Percentiles rank a stretch among this genome's conserved stretches.
Evolutionary conservation across 2,329 filamentous ascomycete genomes (phyloP).

Genomic region (Alternaria gansuensis): DNA sequence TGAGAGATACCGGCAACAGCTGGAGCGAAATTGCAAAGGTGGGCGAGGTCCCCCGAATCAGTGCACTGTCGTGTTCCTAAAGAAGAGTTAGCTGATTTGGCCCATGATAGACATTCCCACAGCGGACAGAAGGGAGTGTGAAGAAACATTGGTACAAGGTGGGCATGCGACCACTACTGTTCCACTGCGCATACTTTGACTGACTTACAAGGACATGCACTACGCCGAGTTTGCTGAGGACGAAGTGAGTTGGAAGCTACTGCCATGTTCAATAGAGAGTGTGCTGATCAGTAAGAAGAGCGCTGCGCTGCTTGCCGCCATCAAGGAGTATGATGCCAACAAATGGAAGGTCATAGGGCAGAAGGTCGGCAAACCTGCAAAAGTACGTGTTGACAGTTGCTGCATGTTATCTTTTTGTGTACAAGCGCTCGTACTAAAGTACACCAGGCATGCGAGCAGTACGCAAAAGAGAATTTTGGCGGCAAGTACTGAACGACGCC

Average conservation of each 20-base stretch:
- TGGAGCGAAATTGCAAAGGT: conserved; percentile 99
- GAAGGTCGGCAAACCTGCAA: conserved; percentile 97
- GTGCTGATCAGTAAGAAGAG: conserved; percentile 63
- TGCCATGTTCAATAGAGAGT: conserved; percentile 17
- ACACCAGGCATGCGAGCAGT: conserved; percentile 81
- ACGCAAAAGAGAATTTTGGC: conserved; percentile 93
- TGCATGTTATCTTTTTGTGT: conserved; percentile 6
- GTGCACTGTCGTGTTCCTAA: background rate
- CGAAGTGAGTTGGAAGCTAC: conserved; percentile 69
- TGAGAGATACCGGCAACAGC: conserved; percentile 91
- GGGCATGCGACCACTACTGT: conserved; percentile 37
- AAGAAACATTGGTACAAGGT: conserved; percentile 99
- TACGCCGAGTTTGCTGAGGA: conserved; percentile 98
- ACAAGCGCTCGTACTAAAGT: conserved; percentile 26
- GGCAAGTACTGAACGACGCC: conserved; percentile 57
- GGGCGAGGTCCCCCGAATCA: conserved; percentile 4
- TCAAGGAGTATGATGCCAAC: conserved; percentile 98
- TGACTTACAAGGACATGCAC: conserved; percentile 83
- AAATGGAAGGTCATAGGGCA: conserved; percentile 98
- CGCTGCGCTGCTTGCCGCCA: conserved; percentile 83
- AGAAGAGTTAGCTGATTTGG: conserved; percentile 30
- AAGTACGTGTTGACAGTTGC: conserved; percentile 64
- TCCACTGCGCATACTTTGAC: conserved; percentile 27
- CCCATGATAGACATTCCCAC: conserved; percentile 78
- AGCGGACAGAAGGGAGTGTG: conserved; percentile 92